Conservation (phyloP, 495 filamentous ascomycete genomes). For the Podospora anserina region DNA sequence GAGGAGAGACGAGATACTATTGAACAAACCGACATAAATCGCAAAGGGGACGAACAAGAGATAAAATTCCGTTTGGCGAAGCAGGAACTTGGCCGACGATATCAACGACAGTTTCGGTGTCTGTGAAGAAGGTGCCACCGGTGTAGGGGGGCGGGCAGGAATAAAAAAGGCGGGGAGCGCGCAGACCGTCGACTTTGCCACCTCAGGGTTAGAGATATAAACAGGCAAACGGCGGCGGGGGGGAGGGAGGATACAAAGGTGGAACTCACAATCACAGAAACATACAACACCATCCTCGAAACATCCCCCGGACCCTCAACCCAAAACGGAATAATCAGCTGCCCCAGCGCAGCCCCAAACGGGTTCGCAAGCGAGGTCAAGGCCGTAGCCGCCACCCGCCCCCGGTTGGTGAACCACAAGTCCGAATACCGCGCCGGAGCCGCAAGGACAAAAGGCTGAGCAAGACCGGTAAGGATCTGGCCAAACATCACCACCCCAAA, state of each 20-base stretch:
- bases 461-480: conserved; percentile 86
- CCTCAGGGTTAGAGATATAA: conserved; percentile 14
- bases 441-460: conserved; percentile 88
- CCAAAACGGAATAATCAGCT: conserved; percentile 79
- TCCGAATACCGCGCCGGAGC: conserved; percentile 90
- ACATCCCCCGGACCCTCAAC: conserved; percentile 59
- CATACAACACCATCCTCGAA: conserved; percentile 79
- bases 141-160: conserved; percentile 73
- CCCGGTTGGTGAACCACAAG: conserved; percentile 85
- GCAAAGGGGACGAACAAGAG: conserved; percentile 72
- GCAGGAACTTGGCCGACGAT: conserved; percentile 49
- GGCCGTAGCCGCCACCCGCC: conserved; percentile 84
- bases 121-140: conserved; percentile 47
- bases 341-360: conserved; percentile 80
- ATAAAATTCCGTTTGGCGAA: conserved; percentile 63
- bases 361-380: conserved; percentile 82
- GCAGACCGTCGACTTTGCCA: conserved; percentile 60
- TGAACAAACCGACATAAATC: conserved; percentile 90
- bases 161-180: conserved; percentile 82
- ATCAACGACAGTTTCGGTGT: conserved; percentile 51
- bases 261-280: conserved; percentile 71
- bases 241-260: background rate
- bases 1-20: conserved; percentile 80
- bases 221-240: conserved; percentile 5
- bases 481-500: conserved; percentile 87